Base-by-base conservation (phyloP, 106 monocot genomes). In the Alisma plantagoaquatica region DNA sequence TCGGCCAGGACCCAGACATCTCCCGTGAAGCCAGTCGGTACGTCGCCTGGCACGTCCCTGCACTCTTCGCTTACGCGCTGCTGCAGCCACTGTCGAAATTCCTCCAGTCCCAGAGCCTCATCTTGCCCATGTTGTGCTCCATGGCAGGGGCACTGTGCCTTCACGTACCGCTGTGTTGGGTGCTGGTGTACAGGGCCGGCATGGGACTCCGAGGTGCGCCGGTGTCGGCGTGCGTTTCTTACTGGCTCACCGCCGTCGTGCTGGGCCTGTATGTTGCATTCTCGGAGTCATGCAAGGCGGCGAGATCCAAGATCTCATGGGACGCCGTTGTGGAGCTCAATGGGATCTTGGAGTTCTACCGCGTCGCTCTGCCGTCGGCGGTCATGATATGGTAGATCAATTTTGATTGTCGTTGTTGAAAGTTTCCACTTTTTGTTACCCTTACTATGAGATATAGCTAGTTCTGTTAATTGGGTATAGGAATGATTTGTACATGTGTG, bases 1-100 rank as follows among this genome's bases (percentile, higher is more conserved):
- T 80, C 11, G 85, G 85, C 29, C 76, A 76, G 52, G 80, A 86
- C 30, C 85, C 80, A 8, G 9, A 56, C 35, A 74, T 86, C 46
- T 73, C 85, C 10, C 35, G 15, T 16, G 76, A 70, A 30, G 85
- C 85, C 4, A 73, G 70, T 18, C 76, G 41, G 32, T 86, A 80
- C 53, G 63, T 61, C 38, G 22, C 53, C 20, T 86, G 73, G 69
- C 62, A 76, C 66, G 79, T 80, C 47, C 84, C 84, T n/a, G 56
- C 68, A 32, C 44, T 86, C 18, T 80, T 80, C 27, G 85, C 80
- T 10, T 70, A 31, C 29, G 80, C 80, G 1, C 42, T 43, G 25
- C 9, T 21, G 38, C 85, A 86, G 38, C 70, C 80, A 47, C 64
- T 86, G 1, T 62, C 67, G 57, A 86, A 73, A 51, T 80, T 86